A percentile compares a stretch with the other conserved stretches of the same genome.
phyloP scores from a whole-genome alignment of 192 early-diverging fungal genomes.

The Piromyces finnis region DNA sequence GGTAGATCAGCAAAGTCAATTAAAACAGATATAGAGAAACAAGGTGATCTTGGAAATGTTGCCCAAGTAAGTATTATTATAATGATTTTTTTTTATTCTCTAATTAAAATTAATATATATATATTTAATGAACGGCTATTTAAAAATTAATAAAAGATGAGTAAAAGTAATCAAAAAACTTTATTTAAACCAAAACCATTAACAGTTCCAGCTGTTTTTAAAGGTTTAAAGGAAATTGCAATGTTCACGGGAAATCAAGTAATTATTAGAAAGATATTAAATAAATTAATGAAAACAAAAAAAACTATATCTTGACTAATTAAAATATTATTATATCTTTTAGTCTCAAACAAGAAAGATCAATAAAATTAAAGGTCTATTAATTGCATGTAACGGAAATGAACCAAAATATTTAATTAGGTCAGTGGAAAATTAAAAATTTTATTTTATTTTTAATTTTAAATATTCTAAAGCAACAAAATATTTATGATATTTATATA shows the following conservation, averaged over 20 bases:
- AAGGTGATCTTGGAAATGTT: conserved; percentile 81
- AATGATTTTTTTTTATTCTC: neutral
- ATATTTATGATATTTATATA: too few relatives aligned
- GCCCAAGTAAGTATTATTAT: conserved; percentile 34
- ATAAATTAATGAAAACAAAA: too few relatives aligned
- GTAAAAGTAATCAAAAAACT: conserved; percentile 68
- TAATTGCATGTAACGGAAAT: conserved; percentile 52
- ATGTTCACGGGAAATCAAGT: conserved; percentile 53
- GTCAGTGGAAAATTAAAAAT: too few relatives aligned
- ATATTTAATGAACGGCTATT: neutral
- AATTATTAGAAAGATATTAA: conserved; percentile 3
- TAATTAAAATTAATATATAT: neutral
- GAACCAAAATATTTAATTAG: conserved; percentile 81
- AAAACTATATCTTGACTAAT: too few relatives aligned
- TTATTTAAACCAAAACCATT: conserved; percentile 66
- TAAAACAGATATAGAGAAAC: conserved; percentile 54
- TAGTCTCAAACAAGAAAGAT: conserved; percentile 64
- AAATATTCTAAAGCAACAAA: too few relatives aligned
- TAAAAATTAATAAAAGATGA: conserved; percentile 9
- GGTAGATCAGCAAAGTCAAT: conserved; percentile 55
- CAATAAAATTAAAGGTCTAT: conserved; percentile 50
- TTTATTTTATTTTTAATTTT: too few relatives aligned
- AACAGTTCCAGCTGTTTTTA: conserved; percentile 64
- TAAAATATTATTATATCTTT: neutral
- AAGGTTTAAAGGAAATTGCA: conserved; percentile 73